These are phyloP conservation scores for Talaromyces liani DNA, from an alignment of 495 filamentous ascomycete species.

Conservation along the genomic window DNA sequence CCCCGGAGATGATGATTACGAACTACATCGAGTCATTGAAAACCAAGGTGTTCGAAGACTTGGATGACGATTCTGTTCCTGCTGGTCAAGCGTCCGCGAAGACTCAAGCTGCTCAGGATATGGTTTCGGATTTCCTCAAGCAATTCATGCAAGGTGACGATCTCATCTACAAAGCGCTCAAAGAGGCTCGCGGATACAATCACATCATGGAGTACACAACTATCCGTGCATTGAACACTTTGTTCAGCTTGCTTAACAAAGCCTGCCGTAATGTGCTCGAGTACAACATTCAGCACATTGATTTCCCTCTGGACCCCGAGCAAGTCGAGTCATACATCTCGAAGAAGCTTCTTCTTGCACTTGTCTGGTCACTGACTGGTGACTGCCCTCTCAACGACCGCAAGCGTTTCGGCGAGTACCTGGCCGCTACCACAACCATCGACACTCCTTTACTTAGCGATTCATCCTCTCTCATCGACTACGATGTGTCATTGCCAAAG, in stretches of 20 bases:
- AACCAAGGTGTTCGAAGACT: conserved; percentile 77
- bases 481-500: conserved; percentile 77
- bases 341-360: conserved; percentile 84
- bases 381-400: conserved; percentile 88
- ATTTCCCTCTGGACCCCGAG: conserved; percentile 85
- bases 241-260: conserved; percentile 95
- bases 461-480: conserved; percentile 84
- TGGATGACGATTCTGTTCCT: conserved; percentile 82
- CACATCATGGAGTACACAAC: conserved; percentile 98
- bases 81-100: conserved; percentile 74
- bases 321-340: conserved; percentile 83
- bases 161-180: conserved; percentile 69
- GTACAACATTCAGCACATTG: conserved; percentile 87
- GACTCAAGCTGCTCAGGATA: conserved; percentile 64
- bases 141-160: conserved; percentile 67
- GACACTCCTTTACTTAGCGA: conserved; percentile 70
- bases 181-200: conserved; percentile 65
- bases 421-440: conserved; percentile 72
- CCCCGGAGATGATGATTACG: conserved; percentile 80
- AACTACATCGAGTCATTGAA: conserved; percentile 83
- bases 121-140: conserved; percentile 69
- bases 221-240: conserved; percentile 79
- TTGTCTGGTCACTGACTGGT: conserved; percentile 91
- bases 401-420: conserved; percentile 77
- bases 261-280: conserved; percentile 84